Percentiles rank a stretch among this genome's conserved stretches.
These are phyloP conservation scores for Skeletonema potamos DNA, from an alignment of 108 stramenopile species.

Conservation along the genomic window DNA sequence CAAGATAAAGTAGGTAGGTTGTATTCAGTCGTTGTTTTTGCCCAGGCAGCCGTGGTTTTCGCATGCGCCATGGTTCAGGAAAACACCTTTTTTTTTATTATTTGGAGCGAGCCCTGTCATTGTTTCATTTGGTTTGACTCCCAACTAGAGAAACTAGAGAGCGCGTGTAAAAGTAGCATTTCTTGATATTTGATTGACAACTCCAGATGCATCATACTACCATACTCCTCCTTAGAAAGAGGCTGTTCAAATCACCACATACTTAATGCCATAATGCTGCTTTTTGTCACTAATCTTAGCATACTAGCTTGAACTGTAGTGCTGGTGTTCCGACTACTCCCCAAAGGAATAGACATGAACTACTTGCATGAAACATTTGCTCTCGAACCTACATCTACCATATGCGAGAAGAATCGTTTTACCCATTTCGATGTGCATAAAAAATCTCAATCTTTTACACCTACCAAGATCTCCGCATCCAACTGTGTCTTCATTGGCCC, in stretches of 20 bases:
- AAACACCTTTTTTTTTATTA: background rate
- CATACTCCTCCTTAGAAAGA: too few relatives aligned
- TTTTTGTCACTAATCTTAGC: too few relatives aligned
- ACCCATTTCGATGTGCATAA: background rate
- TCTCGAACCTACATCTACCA: too few relatives aligned
- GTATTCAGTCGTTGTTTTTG: background rate
- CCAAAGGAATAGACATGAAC: background rate
- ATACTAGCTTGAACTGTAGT: too few relatives aligned
- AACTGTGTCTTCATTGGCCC: slow-evolving; percentile 55
- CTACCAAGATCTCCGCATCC: slow-evolving; percentile 63
- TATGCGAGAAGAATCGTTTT: background rate
- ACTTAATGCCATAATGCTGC: too few relatives aligned
- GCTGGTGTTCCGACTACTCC: too few relatives aligned
- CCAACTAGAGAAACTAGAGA: too few relatives aligned
- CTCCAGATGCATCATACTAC: too few relatives aligned
- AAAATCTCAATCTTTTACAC: slow-evolving; percentile 56
- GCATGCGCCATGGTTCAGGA: background rate
- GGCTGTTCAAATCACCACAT: too few relatives aligned
- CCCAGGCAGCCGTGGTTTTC: background rate
- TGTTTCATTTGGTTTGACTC: background rate
- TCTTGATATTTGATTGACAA: too few relatives aligned
- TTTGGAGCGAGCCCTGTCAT: background rate
- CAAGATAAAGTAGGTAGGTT: background rate
- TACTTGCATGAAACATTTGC: background rate
- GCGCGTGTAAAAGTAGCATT: too few relatives aligned